Base-by-base conservation (phyloP, 495 filamentous ascomycete genomes). In the Rostrohypoxylon terebratum region DNA sequence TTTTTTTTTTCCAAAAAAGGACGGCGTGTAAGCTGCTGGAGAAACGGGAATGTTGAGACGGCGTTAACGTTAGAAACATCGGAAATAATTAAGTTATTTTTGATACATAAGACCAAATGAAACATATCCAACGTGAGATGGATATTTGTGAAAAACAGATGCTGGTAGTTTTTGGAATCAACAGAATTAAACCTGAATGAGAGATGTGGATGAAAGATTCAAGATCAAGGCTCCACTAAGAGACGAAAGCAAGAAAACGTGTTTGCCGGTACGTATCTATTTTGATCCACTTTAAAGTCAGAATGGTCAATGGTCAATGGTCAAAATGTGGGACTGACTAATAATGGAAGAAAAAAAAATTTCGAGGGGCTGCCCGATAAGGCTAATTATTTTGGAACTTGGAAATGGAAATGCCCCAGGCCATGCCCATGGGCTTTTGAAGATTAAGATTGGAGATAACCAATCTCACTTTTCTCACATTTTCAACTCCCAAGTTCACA, bases 321-420 rank as follows among this genome's bases (percentile, higher is more conserved):
- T 28, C 28, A 4, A 44, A 63, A 2, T 31, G 53, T 65, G 59
- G 60, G 38, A 14, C 70, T 54, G 60, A 16, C 57, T 68, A 61
- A 73, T 69, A 69, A 68, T 54, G 54, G 8, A 42, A 67, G 50
- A 55, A 69, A 73, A 28, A 28, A 28, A 73, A 57, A 55, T 69
- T 73, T 68, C 60, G 70, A 69, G 65, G 65, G 69, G 70, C 23
- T 33, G 53, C 23, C 33, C 40, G 65, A 73, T 69, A 73, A 73
- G 70, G 54, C 70, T 50, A 63, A 63, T 38, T 66, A 66, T 66
- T 72, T 62, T 55, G 6, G n/a, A 59, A 59, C n/a, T n/a, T n/a
- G n/a, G n/a, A n/a, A n/a, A n/a, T n/a, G n/a, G n/a, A n/a, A n/a
- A n/a, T n/a, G n/a, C n/a, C n/a, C n/a, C n/a, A n/a, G n/a, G n/a